These are phyloP conservation scores for Chalaropsis ovoidea DNA, from an alignment of 2,329 filamentous ascomycete genomes.

Conservation along the genomic window DNA sequence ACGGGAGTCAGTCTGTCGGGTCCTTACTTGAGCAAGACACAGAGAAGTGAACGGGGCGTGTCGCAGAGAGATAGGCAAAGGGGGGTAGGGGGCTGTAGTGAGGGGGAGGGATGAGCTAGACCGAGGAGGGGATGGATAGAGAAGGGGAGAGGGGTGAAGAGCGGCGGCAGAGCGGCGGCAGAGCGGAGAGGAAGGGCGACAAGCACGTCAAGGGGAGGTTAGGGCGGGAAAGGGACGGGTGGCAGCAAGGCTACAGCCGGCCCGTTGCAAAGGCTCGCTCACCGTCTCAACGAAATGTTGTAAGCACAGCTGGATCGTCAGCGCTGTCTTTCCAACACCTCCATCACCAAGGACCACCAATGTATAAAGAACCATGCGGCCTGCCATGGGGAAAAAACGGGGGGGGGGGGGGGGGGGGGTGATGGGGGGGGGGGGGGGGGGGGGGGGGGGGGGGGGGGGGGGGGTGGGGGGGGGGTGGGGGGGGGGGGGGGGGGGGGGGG, in stretches of 20 bases:
- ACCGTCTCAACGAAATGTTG: slow-evolving; percentile 97
- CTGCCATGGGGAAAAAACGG: slow-evolving; percentile 51
- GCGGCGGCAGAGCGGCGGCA: no score
- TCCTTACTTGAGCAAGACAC: no score
- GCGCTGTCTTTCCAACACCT: slow-evolving; percentile 85
- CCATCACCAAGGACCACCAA: slow-evolving; percentile 90
- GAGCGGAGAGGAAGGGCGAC: not conserved
- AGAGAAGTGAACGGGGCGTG: not conserved
- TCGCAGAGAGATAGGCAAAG: slow-evolving; percentile 21
- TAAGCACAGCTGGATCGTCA: slow-evolving; percentile 92
- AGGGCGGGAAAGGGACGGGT: not conserved
- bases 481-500: no score
- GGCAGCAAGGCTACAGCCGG: not conserved
- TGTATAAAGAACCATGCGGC: slow-evolving; percentile 93
- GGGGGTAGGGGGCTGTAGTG: not conserved
- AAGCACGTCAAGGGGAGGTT: not conserved
- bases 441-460: no score
- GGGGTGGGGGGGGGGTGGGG: no score
- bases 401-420: no score
- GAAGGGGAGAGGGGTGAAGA: not conserved
- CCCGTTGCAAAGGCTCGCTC: slow-evolving; percentile 27
- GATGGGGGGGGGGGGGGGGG: no score
- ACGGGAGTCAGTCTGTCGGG: not conserved
- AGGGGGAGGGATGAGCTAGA: slow-evolving; percentile 14
- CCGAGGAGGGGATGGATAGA: not conserved